phyloP scores from a whole-genome alignment of 129 eudicot genomes.

The Flaveria bidentis region DNA sequence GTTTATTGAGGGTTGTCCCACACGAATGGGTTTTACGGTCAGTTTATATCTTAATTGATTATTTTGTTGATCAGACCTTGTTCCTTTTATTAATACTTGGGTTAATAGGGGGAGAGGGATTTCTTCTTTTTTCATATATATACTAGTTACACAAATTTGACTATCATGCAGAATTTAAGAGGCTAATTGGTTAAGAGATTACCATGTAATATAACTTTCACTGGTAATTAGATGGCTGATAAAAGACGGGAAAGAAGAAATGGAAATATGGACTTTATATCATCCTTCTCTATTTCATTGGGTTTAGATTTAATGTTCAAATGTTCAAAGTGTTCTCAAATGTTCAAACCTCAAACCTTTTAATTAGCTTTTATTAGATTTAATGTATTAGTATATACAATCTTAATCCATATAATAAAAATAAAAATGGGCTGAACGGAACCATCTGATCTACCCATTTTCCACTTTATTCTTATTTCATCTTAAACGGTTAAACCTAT shows the following conservation, averaged over 20 bases:
- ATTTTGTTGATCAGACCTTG: not conserved
- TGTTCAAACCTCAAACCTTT: not conserved
- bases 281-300: not conserved
- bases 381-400: not conserved
- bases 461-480: not conserved
- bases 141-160: not conserved
- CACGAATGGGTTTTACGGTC: constrained; percentile 77
- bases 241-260: not conserved
- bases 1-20: constrained; percentile 83
- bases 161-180: not conserved
- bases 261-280: not conserved
- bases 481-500: constrained; percentile 1
- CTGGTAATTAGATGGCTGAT: not conserved
- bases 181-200: not conserved
- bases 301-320: too few relatives aligned
- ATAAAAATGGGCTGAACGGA: not conserved
- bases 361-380: not conserved
- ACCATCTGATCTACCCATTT: not conserved
- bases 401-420: not conserved
- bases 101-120: not conserved
- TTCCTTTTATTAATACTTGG: constrained; percentile 5
- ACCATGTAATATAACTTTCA: constrained; percentile 6
- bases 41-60: constrained; percentile 31
- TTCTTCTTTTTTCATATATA: not conserved
- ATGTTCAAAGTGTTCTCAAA: not conserved